A percentile compares a stretch with the other conserved stretches of the same genome.
These are phyloP conservation scores for Olyra latifolia DNA, from an alignment of 176 grass and related monocot species.

Conservation along the genomic window DNA sequence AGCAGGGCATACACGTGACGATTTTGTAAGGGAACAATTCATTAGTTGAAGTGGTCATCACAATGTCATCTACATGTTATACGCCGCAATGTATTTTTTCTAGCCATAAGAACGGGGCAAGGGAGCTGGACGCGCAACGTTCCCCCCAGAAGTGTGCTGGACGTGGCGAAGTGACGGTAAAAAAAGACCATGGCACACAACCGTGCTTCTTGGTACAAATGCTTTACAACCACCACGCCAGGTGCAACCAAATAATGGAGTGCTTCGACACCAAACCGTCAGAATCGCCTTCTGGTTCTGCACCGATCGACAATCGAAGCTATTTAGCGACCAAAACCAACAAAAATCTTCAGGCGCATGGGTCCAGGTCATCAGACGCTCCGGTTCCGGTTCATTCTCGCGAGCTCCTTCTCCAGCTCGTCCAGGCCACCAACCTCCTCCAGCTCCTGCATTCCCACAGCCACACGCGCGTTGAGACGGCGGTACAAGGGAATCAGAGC, in stretches of 20 bases:
- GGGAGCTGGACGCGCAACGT: background rate
- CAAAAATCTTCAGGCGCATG: background rate
- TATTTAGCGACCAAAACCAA: background rate
- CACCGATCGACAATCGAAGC: constrained; percentile 8
- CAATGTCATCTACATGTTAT: constrained; percentile 32
- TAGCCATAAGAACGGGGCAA: constrained; percentile 3
- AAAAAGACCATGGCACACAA: background rate
- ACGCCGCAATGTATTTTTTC: constrained; percentile 21
- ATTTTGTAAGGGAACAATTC: background rate
- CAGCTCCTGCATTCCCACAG: constrained; percentile 58
- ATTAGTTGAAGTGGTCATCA: too few relatives aligned
- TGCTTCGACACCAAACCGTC: background rate
- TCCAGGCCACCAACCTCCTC: constrained; percentile 74
- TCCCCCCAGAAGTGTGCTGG: constrained; percentile 1
- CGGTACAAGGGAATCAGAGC: background rate
- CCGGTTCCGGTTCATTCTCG: constrained; percentile 39
- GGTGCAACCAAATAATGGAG: background rate
- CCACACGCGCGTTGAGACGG: constrained; percentile 11
- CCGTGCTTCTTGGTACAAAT: background rate
- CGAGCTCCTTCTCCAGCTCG: constrained; percentile 80
- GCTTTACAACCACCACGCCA: background rate
- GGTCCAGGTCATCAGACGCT: constrained; percentile 1
- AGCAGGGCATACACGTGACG: background rate
- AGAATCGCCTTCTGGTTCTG: background rate
- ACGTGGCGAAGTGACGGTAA: background rate